Base-by-base conservation (phyloP, 257 asterid genomes). In the Marsdenia floribunda region DNA sequence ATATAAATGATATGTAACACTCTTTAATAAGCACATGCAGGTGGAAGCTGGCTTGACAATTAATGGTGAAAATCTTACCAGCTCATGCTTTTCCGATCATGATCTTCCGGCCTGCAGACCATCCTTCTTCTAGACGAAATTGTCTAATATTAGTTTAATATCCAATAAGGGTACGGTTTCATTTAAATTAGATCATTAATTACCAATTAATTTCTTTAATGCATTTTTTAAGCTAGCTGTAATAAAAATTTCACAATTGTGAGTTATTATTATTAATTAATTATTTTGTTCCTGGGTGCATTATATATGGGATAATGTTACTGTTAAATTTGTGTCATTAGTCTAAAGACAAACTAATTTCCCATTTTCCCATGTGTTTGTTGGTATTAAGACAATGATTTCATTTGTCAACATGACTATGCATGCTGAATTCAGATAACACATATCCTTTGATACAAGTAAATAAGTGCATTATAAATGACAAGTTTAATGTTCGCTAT, bases 1-100 rank as follows among this genome's bases (percentile, higher is more conserved):
- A 44, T 44, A 44, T 44, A 6, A 42, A 42, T 42, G 10, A 44
- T 44, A 44, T 44, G 12, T 50, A 50, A 50, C 60, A 33, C 53
- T 47, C 71, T 58, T 46, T 46, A 46, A 77, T 46, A 46, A 77
- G 71, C 72, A 77, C 80, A 77, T 77, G 80, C 66, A 33, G 55
- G 26, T 46, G 44, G 61, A 55, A 77, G 73, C 80, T 49, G 76
- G 69, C 57, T 53, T 22, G 80, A 70, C 66, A 53, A n/a, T n/a
- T n/a, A n/a, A 29, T 63, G 47, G 68, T 75, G 57, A 26, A 55
- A 75, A 75, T 75, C 80, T 77, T 61, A 77, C 80, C 80, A 77
- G 80, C 76, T 77, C 80, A 77, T 47, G 72, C 80, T 58, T 54
- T 75, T 33, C 21, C 55, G 73, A 67, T 67, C 70, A 22, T 54